Conservation (phyloP, 1,139 yeast genomes). For the Protomyces lactucae-debilis region DNA sequence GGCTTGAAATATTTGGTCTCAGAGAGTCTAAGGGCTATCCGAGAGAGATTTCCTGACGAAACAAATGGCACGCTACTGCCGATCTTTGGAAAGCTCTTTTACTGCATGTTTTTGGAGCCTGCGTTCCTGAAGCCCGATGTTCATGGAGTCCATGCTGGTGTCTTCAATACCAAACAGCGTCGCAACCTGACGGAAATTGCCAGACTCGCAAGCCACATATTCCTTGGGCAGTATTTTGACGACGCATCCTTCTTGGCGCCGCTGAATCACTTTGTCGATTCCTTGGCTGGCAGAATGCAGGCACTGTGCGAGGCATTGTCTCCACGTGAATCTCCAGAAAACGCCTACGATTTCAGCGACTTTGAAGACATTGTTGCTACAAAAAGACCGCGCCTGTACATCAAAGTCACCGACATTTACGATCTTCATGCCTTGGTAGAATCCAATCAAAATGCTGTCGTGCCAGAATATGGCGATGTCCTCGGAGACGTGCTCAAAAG, state of each 20-base stretch:
- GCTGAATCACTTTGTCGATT: slow-evolving; percentile 62
- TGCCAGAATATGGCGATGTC: slow-evolving; percentile 51
- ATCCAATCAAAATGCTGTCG: slow-evolving; percentile 51
- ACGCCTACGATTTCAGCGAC: slow-evolving; percentile 56
- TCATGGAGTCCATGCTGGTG: slow-evolving; percentile 50
- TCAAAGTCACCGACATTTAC: slow-evolving; percentile 62
- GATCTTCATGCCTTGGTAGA: slow-evolving; percentile 56
- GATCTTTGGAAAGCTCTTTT: slow-evolving; percentile 63
- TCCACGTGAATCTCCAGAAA: slow-evolving; percentile 45
- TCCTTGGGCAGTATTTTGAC: slow-evolving; percentile 61
- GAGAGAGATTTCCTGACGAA: slow-evolving; percentile 51
- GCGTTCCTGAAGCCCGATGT: slow-evolving; percentile 65
- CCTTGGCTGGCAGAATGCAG: slow-evolving; percentile 49
- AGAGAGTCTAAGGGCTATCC: slow-evolving; percentile 42
- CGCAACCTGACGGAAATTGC: slow-evolving; percentile 57
- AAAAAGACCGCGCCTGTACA: slow-evolving; percentile 58
- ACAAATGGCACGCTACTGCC: slow-evolving; percentile 50
- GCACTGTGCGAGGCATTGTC: slow-evolving; percentile 42
- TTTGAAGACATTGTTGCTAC: slow-evolving; percentile 69
- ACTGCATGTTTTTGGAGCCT: slow-evolving; percentile 60
- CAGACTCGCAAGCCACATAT: slow-evolving; percentile 60
- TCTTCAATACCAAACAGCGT: slow-evolving; percentile 38
- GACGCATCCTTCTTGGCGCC: slow-evolving; percentile 73
- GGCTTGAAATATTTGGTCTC: slow-evolving; percentile 53
- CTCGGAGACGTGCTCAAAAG: slow-evolving; percentile 47